A percentile compares a stretch with the other conserved stretches of the same genome.
Conservation (phyloP, 2,329 filamentous ascomycete genomes). For the Fusarium kyushuense region DNA sequence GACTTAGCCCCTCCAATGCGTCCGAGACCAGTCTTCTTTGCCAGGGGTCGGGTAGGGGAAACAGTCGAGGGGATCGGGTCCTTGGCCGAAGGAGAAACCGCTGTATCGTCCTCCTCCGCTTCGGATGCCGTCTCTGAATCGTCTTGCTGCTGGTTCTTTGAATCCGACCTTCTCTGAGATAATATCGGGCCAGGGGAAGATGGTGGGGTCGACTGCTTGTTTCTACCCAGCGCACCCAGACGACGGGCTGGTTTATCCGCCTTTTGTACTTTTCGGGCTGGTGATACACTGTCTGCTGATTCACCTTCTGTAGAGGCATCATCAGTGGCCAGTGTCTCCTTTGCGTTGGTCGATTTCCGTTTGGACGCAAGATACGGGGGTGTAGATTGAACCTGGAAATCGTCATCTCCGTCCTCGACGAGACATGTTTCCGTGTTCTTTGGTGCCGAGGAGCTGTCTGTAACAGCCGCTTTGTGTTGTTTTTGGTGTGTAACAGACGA, state of each 20-base stretch:
- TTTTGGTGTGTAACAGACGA: constrained; percentile 41
- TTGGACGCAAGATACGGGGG: constrained; percentile 55
- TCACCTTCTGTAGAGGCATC: constrained; percentile 53
- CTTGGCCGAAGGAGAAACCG: constrained; percentile 40
- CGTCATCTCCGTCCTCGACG: constrained; percentile 58
- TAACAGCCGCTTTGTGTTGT: constrained; percentile 27
- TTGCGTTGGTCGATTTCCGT: constrained; percentile 38
- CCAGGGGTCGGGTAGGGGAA: constrained; percentile 41
- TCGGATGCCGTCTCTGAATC: constrained; percentile 61
- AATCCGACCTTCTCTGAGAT: constrained; percentile 11
- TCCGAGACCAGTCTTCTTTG: constrained; percentile 54
- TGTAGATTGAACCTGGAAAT: constrained; percentile 65
- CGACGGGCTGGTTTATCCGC: constrained; percentile 40
- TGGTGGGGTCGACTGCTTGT: constrained; percentile 48
- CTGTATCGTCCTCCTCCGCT: constrained; percentile 51
- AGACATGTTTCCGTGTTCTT: constrained; percentile 39
- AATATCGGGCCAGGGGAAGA: constrained; percentile 34
- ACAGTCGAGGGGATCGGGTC: constrained; percentile 35
- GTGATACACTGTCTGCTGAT: constrained; percentile 16
- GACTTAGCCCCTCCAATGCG: constrained; percentile 55
- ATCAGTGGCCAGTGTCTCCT: constrained; percentile 32
- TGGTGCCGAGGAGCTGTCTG: constrained; percentile 24
- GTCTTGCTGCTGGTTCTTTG: constrained; percentile 28
- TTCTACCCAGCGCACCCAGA: constrained; percentile 55
- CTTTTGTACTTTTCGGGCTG: constrained; percentile 23